Evolutionary conservation across 2,329 filamentous ascomycete species (phyloP).

Genomic region (Xylaria sp.): DNA sequence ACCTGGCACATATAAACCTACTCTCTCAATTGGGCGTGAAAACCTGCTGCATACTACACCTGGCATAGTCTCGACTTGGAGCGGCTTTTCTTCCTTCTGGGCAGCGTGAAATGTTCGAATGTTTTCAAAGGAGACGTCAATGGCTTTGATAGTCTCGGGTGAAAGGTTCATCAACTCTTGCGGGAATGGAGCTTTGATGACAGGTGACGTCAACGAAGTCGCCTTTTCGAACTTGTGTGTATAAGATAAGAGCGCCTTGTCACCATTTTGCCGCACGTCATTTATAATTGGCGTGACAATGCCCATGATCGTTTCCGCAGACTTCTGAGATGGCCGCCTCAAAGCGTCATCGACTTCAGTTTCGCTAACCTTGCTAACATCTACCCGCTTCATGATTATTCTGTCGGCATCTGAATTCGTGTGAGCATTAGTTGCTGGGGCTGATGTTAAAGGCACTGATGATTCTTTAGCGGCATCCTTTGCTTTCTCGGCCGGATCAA

Average conservation of each 20-base stretch:
- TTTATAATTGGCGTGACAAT: slow-evolving; percentile 94
- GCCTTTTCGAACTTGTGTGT: slow-evolving; percentile 99
- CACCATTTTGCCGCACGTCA: slow-evolving; percentile 83
- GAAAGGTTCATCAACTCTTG: slow-evolving; percentile 85
- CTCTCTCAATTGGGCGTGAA: slow-evolving; percentile 88
- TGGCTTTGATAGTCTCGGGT: slow-evolving; percentile 87
- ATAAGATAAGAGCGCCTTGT: slow-evolving; percentile 88
- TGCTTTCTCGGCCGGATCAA: slow-evolving; percentile 47
- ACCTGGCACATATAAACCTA: slow-evolving; percentile 96
- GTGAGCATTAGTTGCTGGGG: slow-evolving; percentile 57
- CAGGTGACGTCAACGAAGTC: slow-evolving; percentile 86
- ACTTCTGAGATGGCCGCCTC: slow-evolving; percentile 91
- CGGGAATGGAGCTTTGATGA: slow-evolving; percentile 90
- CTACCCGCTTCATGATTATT: slow-evolving; percentile 85
- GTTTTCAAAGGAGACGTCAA: slow-evolving; percentile 93
- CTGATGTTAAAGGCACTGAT: slow-evolving; percentile 49
- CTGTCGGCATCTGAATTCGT: slow-evolving; percentile 55
- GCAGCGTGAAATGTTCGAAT: slow-evolving; percentile 94
- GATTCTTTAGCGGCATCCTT: slow-evolving; percentile 52
- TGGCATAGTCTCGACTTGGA: slow-evolving; percentile 96
- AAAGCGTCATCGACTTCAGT: slow-evolving; percentile 78
- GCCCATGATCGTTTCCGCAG: slow-evolving; percentile 90
- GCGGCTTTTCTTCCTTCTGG: slow-evolving; percentile 83
- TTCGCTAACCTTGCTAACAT: slow-evolving; percentile 72
- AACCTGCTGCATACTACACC: slow-evolving; percentile 96